phyloP scores from a whole-genome alignment of 345 rosid genomes.

The Crucihimalaya himalaica region DNA sequence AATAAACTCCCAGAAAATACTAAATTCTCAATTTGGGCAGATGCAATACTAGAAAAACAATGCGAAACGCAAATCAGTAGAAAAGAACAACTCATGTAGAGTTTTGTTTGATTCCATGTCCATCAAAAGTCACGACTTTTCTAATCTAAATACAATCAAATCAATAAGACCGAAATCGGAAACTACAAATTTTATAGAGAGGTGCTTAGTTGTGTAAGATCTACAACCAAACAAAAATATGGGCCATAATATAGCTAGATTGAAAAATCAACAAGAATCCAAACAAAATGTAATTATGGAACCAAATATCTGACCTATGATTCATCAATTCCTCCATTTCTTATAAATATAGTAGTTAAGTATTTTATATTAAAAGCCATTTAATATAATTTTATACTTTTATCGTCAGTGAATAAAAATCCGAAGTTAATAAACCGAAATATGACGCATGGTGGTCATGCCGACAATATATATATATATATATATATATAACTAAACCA shows the following conservation, averaged over 20 bases:
- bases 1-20: not conserved
- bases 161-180: not conserved
- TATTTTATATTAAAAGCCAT: not conserved
- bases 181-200: not conserved
- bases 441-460: not conserved
- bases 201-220: constrained; percentile 21
- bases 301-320: not conserved
- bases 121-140: not conserved
- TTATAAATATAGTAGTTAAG: not conserved
- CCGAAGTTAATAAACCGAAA: no score
- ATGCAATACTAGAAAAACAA: not conserved
- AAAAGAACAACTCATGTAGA: not conserved
- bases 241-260: not conserved
- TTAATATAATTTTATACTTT: no score
- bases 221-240: constrained; percentile 22
- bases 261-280: not conserved
- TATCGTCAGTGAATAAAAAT: no score
- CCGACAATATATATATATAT: no score
- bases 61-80: not conserved
- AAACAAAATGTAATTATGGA: constrained; percentile 6
- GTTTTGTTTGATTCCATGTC: not conserved
- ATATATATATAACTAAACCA: not conserved
- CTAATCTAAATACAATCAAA: constrained; percentile 6
- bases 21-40: not conserved
- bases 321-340: not conserved